These are phyloP conservation scores for Pyrus bretschneideri DNA, from an alignment of 306 rosid genomes.

Conservation along the genomic window DNA sequence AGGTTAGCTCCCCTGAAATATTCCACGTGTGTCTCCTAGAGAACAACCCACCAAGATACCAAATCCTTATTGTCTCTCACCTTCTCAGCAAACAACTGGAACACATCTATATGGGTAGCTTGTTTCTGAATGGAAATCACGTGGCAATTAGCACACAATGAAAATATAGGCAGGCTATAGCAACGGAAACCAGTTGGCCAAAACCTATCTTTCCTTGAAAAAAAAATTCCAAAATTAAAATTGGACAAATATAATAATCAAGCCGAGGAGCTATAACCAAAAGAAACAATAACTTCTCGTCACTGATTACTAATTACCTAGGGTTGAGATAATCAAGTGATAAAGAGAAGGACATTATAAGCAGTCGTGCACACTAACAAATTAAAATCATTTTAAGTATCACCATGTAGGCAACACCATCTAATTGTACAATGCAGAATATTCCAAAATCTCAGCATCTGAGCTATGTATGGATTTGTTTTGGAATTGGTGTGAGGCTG, in stretches of 20 bases:
- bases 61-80: too few relatives aligned
- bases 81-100: slow-evolving; percentile 22
- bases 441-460: too few relatives aligned
- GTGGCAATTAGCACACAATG: slow-evolving; percentile 1
- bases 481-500: not conserved
- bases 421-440: not conserved
- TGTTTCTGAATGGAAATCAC: slow-evolving; percentile 54
- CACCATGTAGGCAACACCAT: not conserved
- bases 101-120: slow-evolving; percentile 65
- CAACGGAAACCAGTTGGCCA: not conserved
- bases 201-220: not conserved
- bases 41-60: too few relatives aligned
- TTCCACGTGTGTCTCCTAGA: too few relatives aligned
- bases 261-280: not conserved
- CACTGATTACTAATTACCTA: not conserved
- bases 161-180: not conserved
- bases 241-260: not conserved
- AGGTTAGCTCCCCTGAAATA: slow-evolving; percentile 28
- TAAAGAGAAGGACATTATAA: too few relatives aligned
- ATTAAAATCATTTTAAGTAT: not conserved
- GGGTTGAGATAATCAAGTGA: not conserved
- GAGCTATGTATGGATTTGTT: not conserved
- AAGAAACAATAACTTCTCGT: not conserved
- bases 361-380: not conserved
- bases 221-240: not conserved